phyloP scores from a whole-genome alignment of 2,329 filamentous ascomycete species.

The Catunica adiposa region DNA sequence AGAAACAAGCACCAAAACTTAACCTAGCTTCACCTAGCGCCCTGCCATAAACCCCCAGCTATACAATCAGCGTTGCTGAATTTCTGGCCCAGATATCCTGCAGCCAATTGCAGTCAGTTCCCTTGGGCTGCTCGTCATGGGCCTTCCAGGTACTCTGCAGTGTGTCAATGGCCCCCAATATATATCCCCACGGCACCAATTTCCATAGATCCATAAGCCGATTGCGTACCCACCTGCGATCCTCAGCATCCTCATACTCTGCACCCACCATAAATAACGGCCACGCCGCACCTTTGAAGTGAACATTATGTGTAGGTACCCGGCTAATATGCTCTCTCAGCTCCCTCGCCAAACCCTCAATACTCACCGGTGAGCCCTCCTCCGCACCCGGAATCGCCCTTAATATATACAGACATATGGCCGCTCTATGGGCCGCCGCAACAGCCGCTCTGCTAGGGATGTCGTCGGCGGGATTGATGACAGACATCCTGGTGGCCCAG shows the following conservation, averaged over 20 bases:
- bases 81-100: constrained; percentile 27
- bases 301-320: constrained; percentile 30
- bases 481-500: constrained; percentile 27
- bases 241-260: constrained; percentile 31
- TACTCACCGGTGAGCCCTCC: constrained; percentile 24
- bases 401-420: constrained; percentile 31
- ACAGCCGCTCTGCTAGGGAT: constrained; percentile 28
- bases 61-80: constrained; percentile 17
- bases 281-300: constrained; percentile 46
- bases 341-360: constrained; percentile 30
- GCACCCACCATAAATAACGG: constrained; percentile 41
- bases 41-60: neutral
- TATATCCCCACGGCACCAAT: constrained; percentile 33
- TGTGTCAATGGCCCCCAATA: constrained; percentile 33
- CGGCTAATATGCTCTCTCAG: constrained; percentile 34
- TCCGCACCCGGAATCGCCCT: constrained; percentile 26
- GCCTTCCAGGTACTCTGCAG: constrained; percentile 31
- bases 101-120: constrained; percentile 24
- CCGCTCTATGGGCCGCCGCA: constrained; percentile 30
- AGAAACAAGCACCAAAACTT: neutral
- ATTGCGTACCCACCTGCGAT: constrained; percentile 35
- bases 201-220: constrained; percentile 29
- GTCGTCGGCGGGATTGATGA: constrained; percentile 23
- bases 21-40: neutral
- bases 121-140: constrained; percentile 21